Evolutionary conservation across 179 eudicot species (phyloP), one percentile per base, ranked within the genome.

Genomic region (Heliamphora pulchella): DNA sequence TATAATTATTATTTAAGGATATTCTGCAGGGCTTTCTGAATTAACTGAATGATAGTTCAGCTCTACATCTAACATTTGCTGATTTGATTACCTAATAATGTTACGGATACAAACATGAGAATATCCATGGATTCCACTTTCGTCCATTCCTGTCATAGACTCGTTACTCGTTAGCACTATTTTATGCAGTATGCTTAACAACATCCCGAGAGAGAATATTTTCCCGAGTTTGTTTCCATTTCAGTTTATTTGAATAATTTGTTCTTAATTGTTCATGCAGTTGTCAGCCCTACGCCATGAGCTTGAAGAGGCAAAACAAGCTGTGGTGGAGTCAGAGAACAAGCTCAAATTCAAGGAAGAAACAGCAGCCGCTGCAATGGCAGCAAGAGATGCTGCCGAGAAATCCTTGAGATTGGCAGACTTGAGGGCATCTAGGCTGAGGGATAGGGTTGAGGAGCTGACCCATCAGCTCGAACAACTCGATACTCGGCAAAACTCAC

Each of bases 301-400:
- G 73, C 90, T 91, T 22, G 97, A 91, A 76, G 97, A 92, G 82
- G 93, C 94, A 39, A 92, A 90, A 83, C 93, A 90, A 83, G 87
- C 87, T 51, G 90, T 89, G 79, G 53, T 82, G 4, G 98, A 96
- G 78, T 84, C 82, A 10, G 90, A 89, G 84, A 91, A 89, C 58
- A 96, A 94, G 84, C 94, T 96, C 2, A 96, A 89, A 80, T 95
- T 90, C 81, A 95, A 95, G 83, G 96, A 95, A 86, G 96, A 93
- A 87, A 93, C 97, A 59, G 97, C 97, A 50, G 81, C 82, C 11
- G 98, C 98, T 57, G 96, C 99, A 82, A 92, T 96, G 97, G 98
- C 97, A 63, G 99, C 99, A 54, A 86, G 95, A 87, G 98, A 96
- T 43, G 99, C 99, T 57, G 99, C 99, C 79, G 99, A 94, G 85